phyloP scores from a whole-genome alignment of 225 moss, liverwort and hornwort species.

The Rhytidiadelphus loreus region DNA sequence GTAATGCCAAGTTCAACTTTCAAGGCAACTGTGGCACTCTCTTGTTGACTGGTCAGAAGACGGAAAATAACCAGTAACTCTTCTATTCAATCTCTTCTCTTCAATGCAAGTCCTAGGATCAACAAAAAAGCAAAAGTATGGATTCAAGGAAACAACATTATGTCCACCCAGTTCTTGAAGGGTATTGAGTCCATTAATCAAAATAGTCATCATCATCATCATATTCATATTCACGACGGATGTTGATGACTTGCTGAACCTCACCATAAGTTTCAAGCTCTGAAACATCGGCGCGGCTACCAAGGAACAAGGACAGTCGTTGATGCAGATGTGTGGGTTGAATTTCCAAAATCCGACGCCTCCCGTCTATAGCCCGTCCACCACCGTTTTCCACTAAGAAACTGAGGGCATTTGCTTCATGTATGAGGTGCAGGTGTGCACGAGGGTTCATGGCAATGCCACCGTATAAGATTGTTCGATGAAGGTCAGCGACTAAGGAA shows the following conservation, averaged over 20 bases:
- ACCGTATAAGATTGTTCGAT: conserved; percentile 38
- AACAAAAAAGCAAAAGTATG: background rate
- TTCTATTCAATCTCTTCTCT: background rate
- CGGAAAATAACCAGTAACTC: background rate
- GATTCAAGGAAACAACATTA: background rate
- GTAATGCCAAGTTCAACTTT: background rate
- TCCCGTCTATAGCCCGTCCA: conserved; percentile 38
- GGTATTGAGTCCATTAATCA: background rate
- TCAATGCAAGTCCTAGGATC: background rate
- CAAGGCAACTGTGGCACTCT: background rate
- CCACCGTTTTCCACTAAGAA: conserved; percentile 46
- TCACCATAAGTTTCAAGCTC: conserved; percentile 49
- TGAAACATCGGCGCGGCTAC: conserved; percentile 40
- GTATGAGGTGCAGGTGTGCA: conserved; percentile 37
- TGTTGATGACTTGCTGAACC: conserved; percentile 46
- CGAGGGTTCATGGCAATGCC: conserved; percentile 56
- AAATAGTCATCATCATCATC: conserved; percentile 30
- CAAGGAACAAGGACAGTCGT: conserved; percentile 36
- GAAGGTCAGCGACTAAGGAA: conserved; percentile 44
- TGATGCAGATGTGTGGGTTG: conserved; percentile 52
- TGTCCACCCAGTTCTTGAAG: background rate
- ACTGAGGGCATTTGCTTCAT: conserved; percentile 48
- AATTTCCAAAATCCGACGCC: conserved; percentile 37
- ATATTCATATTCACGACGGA: conserved; percentile 21
- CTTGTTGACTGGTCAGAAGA: background rate